phyloP scores from a whole-genome alignment of 352 stramenopile genomes.

The Phytophthora pistaciae region DNA sequence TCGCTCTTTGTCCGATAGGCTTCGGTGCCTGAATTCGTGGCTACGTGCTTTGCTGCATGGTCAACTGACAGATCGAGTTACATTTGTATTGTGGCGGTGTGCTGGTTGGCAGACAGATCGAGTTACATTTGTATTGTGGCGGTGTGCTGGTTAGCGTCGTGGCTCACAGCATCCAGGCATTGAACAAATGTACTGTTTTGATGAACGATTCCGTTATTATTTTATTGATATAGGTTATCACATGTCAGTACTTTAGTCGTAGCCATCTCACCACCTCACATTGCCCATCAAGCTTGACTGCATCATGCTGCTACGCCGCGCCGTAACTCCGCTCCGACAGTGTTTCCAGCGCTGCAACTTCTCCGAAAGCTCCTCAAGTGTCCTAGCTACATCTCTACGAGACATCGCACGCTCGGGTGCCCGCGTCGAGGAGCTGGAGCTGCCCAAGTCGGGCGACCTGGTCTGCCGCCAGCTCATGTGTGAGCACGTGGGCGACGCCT shows the following conservation, averaged over 20 bases:
- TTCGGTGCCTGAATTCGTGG: constrained; percentile 20
- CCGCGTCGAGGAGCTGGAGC: constrained; percentile 66
- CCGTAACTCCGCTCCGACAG: neutral
- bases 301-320: constrained; percentile 16
- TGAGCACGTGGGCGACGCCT: constrained; percentile 88
- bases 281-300: neutral
- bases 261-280: neutral
- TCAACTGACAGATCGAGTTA: no score
- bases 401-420: constrained; percentile 69
- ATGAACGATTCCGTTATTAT: no score
- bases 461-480: constrained; percentile 95
- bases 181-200: no score
- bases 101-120: no score
- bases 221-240: no score
- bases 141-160: no score
- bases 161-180: no score
- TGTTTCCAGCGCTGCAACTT: constrained; percentile 8
- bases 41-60: constrained; percentile 21
- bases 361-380: neutral
- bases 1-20: constrained; percentile 13
- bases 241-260: no score
- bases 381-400: constrained; percentile 51
- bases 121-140: no score
- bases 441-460: constrained; percentile 85
- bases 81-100: no score